Base-by-base conservation (phyloP, 768 basidiomycete genomes). In the Lentinula edodes region DNA sequence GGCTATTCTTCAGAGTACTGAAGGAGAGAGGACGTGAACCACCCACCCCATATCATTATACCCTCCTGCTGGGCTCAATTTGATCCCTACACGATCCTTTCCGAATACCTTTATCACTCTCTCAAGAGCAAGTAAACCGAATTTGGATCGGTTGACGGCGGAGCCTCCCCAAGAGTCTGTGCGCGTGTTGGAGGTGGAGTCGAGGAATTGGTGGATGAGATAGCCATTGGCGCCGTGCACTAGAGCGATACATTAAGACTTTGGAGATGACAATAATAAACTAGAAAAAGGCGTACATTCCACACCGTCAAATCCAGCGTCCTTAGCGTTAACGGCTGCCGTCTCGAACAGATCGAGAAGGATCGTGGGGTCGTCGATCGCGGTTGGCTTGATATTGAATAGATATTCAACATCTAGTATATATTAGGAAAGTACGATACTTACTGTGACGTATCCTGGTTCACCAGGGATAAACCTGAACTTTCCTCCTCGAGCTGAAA, bases 121-220 rank as follows among this genome's bases (percentile, higher is more conserved):
- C 51, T 74, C 69, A 32, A 75, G 60, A 36, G 69, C 71, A 63
- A 78, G 76, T 23, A 77, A 66, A 5, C 67, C 65, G 67, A 82
- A 81, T 15, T 78, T 67, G 1, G 70, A 62, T 18, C 81, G 72
- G 68, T 79, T 78, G 66, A 78, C 75, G 28, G 75, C 56, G 9
- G 70, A 71, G 1, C 80, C 80, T 15, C 81, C 81, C 74, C 77
- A 82, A 48, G 70, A 59, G 71, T 79, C 78, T 16, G 73, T 76
- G 23, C 77, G 74, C 23, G 68, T 63, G 72, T 80, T 78, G 54
- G 71, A 64, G 0, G 62, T 67, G 51, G 61, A 60, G 63, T 75
- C 72, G 38, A 76, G 62, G 67, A 78, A 78, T 63, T 78, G 74
- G 43, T 76, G 68, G 58, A 76, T 61, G 9, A 77, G 68, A 66